Conservation (phyloP, 495 filamentous ascomycete genomes). For the Aspergillus leporis region DNA sequence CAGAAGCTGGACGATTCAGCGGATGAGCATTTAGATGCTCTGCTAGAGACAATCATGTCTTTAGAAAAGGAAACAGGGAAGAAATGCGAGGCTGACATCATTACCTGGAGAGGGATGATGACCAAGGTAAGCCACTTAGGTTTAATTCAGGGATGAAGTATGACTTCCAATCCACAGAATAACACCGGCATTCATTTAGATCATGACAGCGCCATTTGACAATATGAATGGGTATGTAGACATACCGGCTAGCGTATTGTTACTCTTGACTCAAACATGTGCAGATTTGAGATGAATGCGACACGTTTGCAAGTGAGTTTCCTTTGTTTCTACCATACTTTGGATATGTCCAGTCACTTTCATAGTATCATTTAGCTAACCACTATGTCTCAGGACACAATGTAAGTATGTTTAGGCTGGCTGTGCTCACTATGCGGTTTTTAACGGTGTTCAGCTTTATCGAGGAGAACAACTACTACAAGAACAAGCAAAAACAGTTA, state of each 20-base stretch:
- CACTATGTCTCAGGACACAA: constrained; percentile 60
- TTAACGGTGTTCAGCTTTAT: constrained; percentile 66
- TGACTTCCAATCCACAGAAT: background rate
- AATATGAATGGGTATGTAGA: constrained; percentile 69
- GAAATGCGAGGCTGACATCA: constrained; percentile 71
- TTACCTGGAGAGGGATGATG: constrained; percentile 99
- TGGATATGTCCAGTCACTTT: constrained; percentile 6
- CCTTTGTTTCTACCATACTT: background rate
- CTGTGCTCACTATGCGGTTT: background rate
- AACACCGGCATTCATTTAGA: constrained; percentile 46
- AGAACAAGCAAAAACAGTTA: constrained; percentile 52
- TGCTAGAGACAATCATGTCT: constrained; percentile 73
- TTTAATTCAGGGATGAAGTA: background rate
- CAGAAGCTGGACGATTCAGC: constrained; percentile 74
- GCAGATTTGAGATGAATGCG: constrained; percentile 93
- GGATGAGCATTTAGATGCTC: constrained; percentile 86
- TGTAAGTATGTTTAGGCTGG: constrained; percentile 54
- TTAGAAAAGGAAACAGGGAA: constrained; percentile 67
- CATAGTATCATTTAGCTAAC: constrained; percentile 12
- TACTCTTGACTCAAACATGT: constrained; percentile 13
- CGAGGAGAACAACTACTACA: constrained; percentile 81
- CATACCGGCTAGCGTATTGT: background rate
- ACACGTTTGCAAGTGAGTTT: constrained; percentile 78
- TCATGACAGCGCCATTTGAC: constrained; percentile 82
- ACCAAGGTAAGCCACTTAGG: constrained; percentile 74